Base-by-base conservation (phyloP, 148 eudicot species). In the Camellia granthamiana region DNA sequence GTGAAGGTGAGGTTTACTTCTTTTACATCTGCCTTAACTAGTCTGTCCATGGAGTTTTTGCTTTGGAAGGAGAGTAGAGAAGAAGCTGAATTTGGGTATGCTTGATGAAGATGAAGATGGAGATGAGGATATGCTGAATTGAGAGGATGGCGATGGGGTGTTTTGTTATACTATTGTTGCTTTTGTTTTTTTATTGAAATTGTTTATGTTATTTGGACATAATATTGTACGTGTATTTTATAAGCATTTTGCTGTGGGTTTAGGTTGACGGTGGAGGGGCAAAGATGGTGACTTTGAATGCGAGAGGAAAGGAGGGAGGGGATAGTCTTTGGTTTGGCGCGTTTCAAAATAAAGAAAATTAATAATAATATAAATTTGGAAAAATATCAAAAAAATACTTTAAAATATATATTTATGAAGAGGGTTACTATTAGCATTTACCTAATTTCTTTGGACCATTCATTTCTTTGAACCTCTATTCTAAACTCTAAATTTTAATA, bases 1-100 rank as follows among this genome's bases (percentile, higher is more conserved):
- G 41, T 80, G 84, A 89, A 89, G 70, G 54, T 14, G 8, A 89
- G 51, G n/a, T 42, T 67, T 3, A 89, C 63, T 46, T 78, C 87
- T 38, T 87, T 79, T 7, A 85, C 69, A 9, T 89, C 87, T 21
- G 87, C 72, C 78, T 89, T 87, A n/a, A 89, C 87, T 23, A 89
- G 77, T 65, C 88, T 87, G 76, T 89, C 91, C 91, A 89, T 89
- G 77, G 76, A 14, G 18, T 66, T 51, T 71, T 38, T 72, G 54
- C 8, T 64, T 30, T 65, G 23, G 44, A 51, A 18, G 14, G 46
- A 11, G 19, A 18, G 12, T 5, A 2, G 11, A 1, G 38, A 21
- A 55, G 69, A 19, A 2, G 5, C 23, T 44, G 42, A 23, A 44
- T 44, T 21, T 4, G 7, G 44, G 41, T 62, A 2, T 14, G 23